Conservation (phyloP, 345 rosid species). For the Passiflora organensis region DNA sequence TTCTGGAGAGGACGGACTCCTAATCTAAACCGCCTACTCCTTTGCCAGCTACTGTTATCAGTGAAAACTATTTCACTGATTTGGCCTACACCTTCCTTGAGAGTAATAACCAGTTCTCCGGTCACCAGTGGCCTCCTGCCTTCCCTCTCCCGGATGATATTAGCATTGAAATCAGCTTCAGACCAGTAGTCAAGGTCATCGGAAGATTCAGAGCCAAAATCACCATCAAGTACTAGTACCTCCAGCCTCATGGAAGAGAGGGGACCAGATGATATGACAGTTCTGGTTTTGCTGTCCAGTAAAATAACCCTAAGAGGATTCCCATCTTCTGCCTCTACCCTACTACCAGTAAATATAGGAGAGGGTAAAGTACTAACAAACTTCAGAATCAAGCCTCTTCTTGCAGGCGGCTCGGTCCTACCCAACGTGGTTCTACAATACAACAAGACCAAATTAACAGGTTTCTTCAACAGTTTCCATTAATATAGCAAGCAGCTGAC, state of each 20-base stretch:
- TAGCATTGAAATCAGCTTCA: slow-evolving; percentile 34
- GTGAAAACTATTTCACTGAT: slow-evolving; percentile 49
- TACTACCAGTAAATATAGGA: slow-evolving; percentile 56
- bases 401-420: slow-evolving; percentile 28
- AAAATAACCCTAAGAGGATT: slow-evolving; percentile 39
- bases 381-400: slow-evolving; percentile 33
- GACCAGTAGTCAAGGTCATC: slow-evolving; percentile 49
- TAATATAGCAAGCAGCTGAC: background rate
- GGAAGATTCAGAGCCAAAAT: slow-evolving; percentile 44
- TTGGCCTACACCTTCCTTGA: slow-evolving; percentile 45
- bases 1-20: slow-evolving; percentile 50
- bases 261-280: slow-evolving; percentile 35
- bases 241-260: slow-evolving; percentile 47
- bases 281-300: slow-evolving; percentile 35
- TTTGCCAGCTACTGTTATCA: slow-evolving; percentile 81
- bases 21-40: slow-evolving; percentile 61
- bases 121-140: slow-evolving; percentile 66
- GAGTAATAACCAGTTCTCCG: slow-evolving; percentile 43
- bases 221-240: slow-evolving; percentile 58
- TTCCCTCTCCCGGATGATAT: slow-evolving; percentile 48
- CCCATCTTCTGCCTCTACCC: slow-evolving; percentile 41
- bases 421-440: slow-evolving; percentile 22
- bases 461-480: too few species aligned
- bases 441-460: background rate
- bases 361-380: slow-evolving; percentile 34